Evolutionary conservation across 192 early-diverging fungal genomes (phyloP).

Genomic region (Kickxella alabastrina): DNA sequence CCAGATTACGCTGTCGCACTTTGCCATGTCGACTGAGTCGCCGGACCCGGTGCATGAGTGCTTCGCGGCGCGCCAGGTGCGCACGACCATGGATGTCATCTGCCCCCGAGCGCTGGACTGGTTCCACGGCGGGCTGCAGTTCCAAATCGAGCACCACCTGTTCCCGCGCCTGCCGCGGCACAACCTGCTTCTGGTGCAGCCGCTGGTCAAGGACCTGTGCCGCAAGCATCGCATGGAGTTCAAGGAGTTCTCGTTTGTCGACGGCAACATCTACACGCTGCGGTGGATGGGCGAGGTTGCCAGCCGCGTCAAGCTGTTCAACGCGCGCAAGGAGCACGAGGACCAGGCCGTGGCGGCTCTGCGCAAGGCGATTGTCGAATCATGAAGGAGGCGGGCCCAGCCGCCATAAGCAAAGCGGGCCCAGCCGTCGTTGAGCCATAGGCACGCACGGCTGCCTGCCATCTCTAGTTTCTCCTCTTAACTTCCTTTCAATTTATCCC

Average conservation of each 20-base stretch:
- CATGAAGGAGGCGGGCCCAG: too few species aligned
- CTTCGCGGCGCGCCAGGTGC: conserved; percentile 79
- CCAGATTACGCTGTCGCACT: conserved; percentile 96
- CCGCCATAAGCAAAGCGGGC: too few species aligned
- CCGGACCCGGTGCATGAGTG: conserved; percentile 64
- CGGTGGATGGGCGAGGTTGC: conserved; percentile 73
- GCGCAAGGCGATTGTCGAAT: neutral
- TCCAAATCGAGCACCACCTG: conserved; percentile 93
- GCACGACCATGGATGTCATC: conserved; percentile 95
- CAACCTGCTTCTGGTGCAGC: conserved; percentile 70
- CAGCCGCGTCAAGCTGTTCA: conserved; percentile 42
- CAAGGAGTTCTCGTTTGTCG: conserved; percentile 74
- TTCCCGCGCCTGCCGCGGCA: conserved; percentile 92
- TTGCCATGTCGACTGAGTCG: conserved; percentile 86
- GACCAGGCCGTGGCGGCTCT: conserved; percentile 7
- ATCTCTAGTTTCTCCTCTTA: too few species aligned
- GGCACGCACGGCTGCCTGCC: too few species aligned
- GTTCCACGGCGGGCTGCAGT: conserved; percentile 97
- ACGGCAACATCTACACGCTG: conserved; percentile 77
- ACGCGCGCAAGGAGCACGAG: conserved; percentile 28
- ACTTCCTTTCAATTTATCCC: too few species aligned
- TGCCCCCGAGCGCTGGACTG: conserved; percentile 92
- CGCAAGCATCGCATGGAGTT: conserved; percentile 72
- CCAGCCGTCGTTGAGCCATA: too few species aligned
- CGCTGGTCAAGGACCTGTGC: conserved; percentile 71